These are phyloP conservation scores for Dillenia turbinata DNA, from an alignment of 164 flowering plant species.

Conservation along the genomic window DNA sequence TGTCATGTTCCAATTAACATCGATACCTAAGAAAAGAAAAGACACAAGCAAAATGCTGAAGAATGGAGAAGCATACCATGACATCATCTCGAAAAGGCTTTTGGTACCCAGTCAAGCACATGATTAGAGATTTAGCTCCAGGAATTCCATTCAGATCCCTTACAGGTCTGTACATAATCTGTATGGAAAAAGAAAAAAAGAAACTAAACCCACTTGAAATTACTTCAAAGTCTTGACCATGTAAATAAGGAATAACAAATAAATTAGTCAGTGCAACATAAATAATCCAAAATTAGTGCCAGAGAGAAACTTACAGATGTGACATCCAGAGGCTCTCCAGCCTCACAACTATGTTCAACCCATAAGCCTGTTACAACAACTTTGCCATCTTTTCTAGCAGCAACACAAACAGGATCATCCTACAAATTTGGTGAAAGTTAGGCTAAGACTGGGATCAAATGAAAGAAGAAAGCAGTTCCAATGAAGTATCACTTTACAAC, in stretches of 20 bases:
- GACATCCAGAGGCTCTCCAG: conserved; percentile 57
- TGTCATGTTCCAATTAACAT: no score
- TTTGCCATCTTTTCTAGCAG: conserved; percentile 75
- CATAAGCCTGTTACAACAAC: conserved; percentile 59
- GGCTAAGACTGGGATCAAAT: no score
- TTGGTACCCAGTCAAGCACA: conserved; percentile 94
- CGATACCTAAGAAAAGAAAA: background rate
- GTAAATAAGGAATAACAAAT: no score
- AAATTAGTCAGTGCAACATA: no score
- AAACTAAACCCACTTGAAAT: background rate
- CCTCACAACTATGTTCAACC: conserved; percentile 74
- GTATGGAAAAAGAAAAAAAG: conserved; percentile 6
- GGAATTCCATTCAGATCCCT: conserved; percentile 80
- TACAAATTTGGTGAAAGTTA: conserved; percentile 7
- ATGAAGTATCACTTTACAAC: no score
- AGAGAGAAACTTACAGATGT: conserved; percentile 42
- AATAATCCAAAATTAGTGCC: no score
- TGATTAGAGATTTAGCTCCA: conserved; percentile 51
- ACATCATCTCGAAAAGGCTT: conserved; percentile 81
- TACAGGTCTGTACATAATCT: conserved; percentile 77
- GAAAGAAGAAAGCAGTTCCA: no score
- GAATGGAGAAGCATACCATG: conserved; percentile 43
- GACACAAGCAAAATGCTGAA: background rate
- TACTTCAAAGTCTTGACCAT: no score
- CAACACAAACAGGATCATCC: conserved; percentile 84